Conservation (phyloP, 2,329 filamentous ascomycete species). For the Alternaria triticimaculans region DNA sequence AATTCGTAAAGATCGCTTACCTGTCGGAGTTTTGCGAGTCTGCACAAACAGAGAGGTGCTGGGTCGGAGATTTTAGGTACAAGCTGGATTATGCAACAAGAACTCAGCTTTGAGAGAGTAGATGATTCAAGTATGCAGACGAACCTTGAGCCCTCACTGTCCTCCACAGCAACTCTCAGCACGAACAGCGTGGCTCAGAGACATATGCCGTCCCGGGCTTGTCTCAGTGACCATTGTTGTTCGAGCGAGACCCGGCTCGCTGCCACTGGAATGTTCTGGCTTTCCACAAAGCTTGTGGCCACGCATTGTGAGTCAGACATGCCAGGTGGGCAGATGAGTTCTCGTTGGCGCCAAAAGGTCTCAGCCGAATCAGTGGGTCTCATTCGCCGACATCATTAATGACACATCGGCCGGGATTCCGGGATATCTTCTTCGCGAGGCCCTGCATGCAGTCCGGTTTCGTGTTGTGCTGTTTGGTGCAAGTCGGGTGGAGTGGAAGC, state of each 20-base stretch:
- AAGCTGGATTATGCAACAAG: background rate
- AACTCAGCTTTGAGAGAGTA: background rate
- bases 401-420: background rate
- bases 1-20: background rate
- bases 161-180: background rate
- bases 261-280: background rate
- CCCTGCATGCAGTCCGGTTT: rapidly evolving
- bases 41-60: background rate
- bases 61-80: background rate
- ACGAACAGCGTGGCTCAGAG: background rate
- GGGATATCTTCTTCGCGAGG: background rate
- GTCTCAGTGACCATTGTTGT: background rate
- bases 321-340: background rate
- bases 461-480: background rate
- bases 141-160: background rate
- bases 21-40: background rate
- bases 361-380: background rate
- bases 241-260: background rate
- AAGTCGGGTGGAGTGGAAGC: background rate
- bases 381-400: background rate
- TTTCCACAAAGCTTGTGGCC: background rate
- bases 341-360: background rate
- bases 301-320: background rate
- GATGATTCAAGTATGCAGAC: background rate
- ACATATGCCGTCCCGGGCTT: background rate